A percentile compares a stretch with the other conserved stretches of the same genome.
phyloP scores from a whole-genome alignment of 345 rosid genomes.

The Linum usitatissimum region DNA sequence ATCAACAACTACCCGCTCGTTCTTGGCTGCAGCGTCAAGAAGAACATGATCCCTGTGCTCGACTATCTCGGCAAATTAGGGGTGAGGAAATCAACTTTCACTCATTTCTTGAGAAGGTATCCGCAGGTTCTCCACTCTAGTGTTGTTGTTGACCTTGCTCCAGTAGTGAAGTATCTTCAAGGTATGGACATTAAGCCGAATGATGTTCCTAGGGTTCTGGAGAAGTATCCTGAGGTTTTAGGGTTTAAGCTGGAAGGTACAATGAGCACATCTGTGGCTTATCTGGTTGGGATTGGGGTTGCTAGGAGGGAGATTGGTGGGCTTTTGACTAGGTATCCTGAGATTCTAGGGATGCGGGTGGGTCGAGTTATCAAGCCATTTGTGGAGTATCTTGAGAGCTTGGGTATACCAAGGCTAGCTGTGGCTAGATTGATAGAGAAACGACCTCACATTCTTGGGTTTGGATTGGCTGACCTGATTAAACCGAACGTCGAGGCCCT shows the following conservation, averaged over 20 bases:
- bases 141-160: slow-evolving; percentile 85
- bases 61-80: slow-evolving; percentile 91
- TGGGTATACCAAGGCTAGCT: slow-evolving; percentile 73
- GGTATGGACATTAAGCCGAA: slow-evolving; percentile 80
- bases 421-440: slow-evolving; percentile 83
- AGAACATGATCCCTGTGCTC: slow-evolving; percentile 88
- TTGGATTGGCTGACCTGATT: slow-evolving; percentile 50
- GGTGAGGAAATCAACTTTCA: slow-evolving; percentile 71
- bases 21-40: slow-evolving; percentile 95
- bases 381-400: slow-evolving; percentile 62
- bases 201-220: slow-evolving; percentile 77
- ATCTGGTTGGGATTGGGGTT: slow-evolving; percentile 77
- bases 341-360: slow-evolving; percentile 83
- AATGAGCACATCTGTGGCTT: slow-evolving; percentile 92
- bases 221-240: slow-evolving; percentile 74
- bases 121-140: slow-evolving; percentile 85
- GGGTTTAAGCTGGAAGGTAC: slow-evolving; percentile 97
- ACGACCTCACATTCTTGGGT: slow-evolving; percentile 70
- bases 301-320: slow-evolving; percentile 84
- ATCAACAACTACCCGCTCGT: slow-evolving; percentile 81
- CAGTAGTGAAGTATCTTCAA: slow-evolving; percentile 83
- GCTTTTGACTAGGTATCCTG: slow-evolving; percentile 65
- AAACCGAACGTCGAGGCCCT: slow-evolving; percentile 54
- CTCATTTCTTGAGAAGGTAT: slow-evolving; percentile 63
- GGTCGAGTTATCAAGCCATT: slow-evolving; percentile 81